Percentiles rank a stretch among this genome's conserved stretches.
Conservation (phyloP, 2,329 filamentous ascomycete species). For the Dendrostoma leiphaemia region DNA sequence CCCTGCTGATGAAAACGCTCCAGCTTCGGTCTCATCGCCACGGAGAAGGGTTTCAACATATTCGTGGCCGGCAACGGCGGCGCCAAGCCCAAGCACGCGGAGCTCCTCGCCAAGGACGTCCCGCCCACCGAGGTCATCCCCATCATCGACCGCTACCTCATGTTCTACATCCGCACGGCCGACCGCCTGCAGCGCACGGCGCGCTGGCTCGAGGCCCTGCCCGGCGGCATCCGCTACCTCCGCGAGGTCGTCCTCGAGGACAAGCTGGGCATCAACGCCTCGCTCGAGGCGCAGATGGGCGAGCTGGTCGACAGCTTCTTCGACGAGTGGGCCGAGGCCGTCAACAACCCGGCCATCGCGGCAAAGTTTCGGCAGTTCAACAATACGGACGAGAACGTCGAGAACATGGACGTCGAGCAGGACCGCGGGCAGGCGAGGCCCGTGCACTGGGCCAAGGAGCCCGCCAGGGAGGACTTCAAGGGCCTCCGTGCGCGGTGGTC, state of each 20-base stretch:
- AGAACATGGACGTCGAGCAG: slow-evolving; percentile 66
- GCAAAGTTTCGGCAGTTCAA: slow-evolving; percentile 78
- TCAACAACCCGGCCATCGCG: slow-evolving; percentile 65
- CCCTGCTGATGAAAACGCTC: slow-evolving; percentile 18
- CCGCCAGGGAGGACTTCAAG: slow-evolving; percentile 69
- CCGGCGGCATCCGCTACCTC: slow-evolving; percentile 81
- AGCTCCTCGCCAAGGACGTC: slow-evolving; percentile 83
- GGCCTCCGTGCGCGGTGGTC: slow-evolving; percentile 62
- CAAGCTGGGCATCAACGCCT: slow-evolving; percentile 79
- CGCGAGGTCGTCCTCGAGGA: slow-evolving; percentile 81
- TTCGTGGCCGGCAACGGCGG: slow-evolving; percentile 89
- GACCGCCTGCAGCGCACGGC: slow-evolving; percentile 89
- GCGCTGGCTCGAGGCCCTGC: slow-evolving; percentile 80
- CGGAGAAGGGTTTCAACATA: slow-evolving; percentile 90
- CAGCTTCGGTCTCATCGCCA: slow-evolving; percentile 86
- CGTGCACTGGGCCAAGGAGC: slow-evolving; percentile 72
- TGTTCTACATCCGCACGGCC: slow-evolving; percentile 91
- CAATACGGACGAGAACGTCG: slow-evolving; percentile 72
- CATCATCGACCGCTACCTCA: slow-evolving; percentile 83
- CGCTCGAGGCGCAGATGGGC: slow-evolving; percentile 85
- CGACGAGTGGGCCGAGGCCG: slow-evolving; percentile 86
- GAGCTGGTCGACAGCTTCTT: slow-evolving; percentile 81
- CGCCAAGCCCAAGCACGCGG: slow-evolving; percentile 77
- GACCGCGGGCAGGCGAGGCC: slow-evolving; percentile 75
- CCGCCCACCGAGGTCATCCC: slow-evolving; percentile 78